Evolutionary conservation across 345 rosid genomes (phyloP).

Genomic region (Psidium friedrichsthalianum): DNA sequence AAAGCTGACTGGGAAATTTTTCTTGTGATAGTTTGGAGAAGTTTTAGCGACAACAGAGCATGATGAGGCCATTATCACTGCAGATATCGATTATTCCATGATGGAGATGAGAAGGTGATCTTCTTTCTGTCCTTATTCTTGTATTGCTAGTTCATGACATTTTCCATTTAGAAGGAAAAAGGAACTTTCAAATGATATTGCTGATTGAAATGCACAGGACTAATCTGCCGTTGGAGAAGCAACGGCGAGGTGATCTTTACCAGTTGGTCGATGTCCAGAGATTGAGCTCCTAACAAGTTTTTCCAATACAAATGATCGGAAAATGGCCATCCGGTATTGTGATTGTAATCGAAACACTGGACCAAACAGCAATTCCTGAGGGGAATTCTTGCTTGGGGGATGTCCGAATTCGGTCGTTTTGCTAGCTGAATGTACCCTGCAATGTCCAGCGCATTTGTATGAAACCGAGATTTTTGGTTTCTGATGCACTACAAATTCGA

Average conservation of each 20-base stretch:
- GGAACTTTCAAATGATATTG: background rate
- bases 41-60: constrained; percentile 79
- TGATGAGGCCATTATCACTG: constrained; percentile 59
- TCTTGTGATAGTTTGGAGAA: constrained; percentile 72
- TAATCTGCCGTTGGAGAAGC: constrained; percentile 58
- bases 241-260: constrained; percentile 73
- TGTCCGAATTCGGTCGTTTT: background rate
- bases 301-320: background rate
- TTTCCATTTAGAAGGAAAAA: background rate
- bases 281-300: background rate
- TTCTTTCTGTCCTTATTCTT: background rate
- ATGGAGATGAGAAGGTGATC: constrained; percentile 66
- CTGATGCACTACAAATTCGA: background rate
- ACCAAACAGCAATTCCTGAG: background rate
- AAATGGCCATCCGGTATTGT: background rate
- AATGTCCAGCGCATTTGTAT: background rate
- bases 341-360: background rate
- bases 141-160: background rate
- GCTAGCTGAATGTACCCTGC: background rate
- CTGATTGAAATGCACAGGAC: constrained; percentile 26
- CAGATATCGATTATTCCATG: constrained; percentile 75
- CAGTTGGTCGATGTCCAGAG: constrained; percentile 69
- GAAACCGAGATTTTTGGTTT: background rate
- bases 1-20: background rate
- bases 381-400: background rate